Evolutionary conservation across 768 basidiomycete genomes (phyloP).

Genomic region (Boletales sp.): DNA sequence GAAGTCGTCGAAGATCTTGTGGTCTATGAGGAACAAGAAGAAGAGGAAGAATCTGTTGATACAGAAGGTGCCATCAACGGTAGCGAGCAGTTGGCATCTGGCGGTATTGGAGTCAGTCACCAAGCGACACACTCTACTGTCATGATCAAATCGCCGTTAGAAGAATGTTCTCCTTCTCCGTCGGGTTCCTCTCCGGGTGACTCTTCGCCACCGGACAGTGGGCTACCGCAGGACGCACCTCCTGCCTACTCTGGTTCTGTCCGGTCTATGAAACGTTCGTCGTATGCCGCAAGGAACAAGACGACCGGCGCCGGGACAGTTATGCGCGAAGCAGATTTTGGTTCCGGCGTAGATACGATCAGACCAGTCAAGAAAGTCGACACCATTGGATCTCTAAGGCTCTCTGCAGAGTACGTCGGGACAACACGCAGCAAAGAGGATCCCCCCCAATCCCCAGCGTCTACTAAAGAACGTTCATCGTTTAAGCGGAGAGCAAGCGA

Average conservation of each 20-base stretch:
- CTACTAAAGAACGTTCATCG: constrained; percentile 35
- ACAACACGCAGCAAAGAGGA: constrained; percentile 57
- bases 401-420: constrained; percentile 82
- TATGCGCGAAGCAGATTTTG: constrained; percentile 78
- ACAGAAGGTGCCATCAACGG: constrained; percentile 63
- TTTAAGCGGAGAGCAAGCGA: constrained; percentile 56
- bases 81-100: constrained; percentile 44
- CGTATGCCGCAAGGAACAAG: constrained; percentile 72
- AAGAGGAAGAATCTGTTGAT: constrained; percentile 54
- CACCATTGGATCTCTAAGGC: constrained; percentile 64
- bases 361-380: constrained; percentile 93
- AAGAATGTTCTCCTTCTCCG: constrained; percentile 43
- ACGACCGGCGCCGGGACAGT: constrained; percentile 65
- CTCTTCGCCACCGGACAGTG: constrained; percentile 33
- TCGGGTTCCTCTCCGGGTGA: constrained; percentile 40
- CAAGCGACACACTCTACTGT: constrained; percentile 70
- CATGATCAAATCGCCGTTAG: constrained; percentile 48
- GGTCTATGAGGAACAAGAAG: constrained; percentile 40
- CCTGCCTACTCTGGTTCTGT: constrained; percentile 74
- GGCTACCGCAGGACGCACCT: constrained; percentile 52
- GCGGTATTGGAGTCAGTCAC: constrained; percentile 47
- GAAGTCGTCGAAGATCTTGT: constrained; percentile 40
- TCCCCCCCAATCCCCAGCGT: constrained; percentile 39
- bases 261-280: constrained; percentile 62
- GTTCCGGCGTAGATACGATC: constrained; percentile 85